phyloP scores from a whole-genome alignment of 352 stramenopile genomes.

The Phytophthora ramorum region DNA sequence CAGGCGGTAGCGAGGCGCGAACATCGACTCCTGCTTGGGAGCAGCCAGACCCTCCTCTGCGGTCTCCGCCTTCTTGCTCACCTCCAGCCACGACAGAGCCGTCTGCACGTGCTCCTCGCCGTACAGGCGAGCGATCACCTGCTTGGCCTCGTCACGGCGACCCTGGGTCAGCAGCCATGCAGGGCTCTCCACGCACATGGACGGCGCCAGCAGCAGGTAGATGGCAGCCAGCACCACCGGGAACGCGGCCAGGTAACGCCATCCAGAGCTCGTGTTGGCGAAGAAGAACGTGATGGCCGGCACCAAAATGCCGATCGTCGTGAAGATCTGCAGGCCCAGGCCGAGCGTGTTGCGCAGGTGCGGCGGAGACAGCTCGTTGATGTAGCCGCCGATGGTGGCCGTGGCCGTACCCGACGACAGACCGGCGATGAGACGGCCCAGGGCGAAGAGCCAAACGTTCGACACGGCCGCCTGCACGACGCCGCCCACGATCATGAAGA shows the following conservation, averaged over 20 bases:
- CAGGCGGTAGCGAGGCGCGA: no score
- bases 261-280: constrained; percentile 28
- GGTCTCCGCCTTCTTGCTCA: constrained; percentile 23
- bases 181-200: constrained; percentile 40
- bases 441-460: no score
- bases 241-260: constrained; percentile 34
- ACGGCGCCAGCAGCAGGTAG: constrained; percentile 26
- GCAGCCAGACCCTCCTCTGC: no score
- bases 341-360: constrained; percentile 30
- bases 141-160: constrained; percentile 39
- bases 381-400: not conserved
- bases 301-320: constrained; percentile 25
- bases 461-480: no score
- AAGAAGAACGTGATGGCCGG: constrained; percentile 30
- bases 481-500: no score
- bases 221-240: constrained; percentile 21
- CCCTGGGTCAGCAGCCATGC: constrained; percentile 48
- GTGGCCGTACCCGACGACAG: no score
- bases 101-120: no score
- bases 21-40: no score
- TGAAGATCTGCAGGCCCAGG: constrained; percentile 23
- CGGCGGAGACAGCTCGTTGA: constrained; percentile 29
- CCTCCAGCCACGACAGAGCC: constrained; percentile 36
- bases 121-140: no score
- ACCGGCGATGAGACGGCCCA: no score